Conservation (phyloP, 1,139 yeast genomes). For the Debaryomyces udenii region DNA sequence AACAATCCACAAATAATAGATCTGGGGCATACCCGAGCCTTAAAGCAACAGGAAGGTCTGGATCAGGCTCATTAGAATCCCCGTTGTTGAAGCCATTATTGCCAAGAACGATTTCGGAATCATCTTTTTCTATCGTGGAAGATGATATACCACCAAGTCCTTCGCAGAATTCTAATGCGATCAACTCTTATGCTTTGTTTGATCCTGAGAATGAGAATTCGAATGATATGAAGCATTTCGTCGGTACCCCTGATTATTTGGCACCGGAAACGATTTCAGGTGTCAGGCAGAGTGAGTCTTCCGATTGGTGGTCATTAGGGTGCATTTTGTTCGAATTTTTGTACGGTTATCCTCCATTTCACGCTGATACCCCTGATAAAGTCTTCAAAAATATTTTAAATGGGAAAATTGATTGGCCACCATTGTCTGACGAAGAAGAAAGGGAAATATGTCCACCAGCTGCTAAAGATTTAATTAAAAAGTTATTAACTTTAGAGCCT, state of each 20-base stretch:
- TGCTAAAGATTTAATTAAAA: constrained; percentile 74
- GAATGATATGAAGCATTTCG: constrained; percentile 55
- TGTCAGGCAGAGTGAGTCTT: constrained; percentile 77
- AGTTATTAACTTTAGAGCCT: constrained; percentile 66
- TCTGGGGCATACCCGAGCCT: constrained; percentile 14
- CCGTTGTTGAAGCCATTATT: constrained; percentile 52
- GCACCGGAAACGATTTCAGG: constrained; percentile 97
- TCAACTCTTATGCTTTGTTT: constrained; percentile 62
- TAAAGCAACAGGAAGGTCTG: constrained; percentile 17
- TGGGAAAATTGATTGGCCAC: constrained; percentile 86
- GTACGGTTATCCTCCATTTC: constrained; percentile 95
- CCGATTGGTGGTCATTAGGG: constrained; percentile 99
- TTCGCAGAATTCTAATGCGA: constrained; percentile 23
- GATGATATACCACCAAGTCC: constrained; percentile 44
- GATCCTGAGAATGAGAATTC: constrained; percentile 65
- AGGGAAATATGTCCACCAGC: constrained; percentile 57
- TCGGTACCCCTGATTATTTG: constrained; percentile 96
- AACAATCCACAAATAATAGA: constrained; percentile 6
- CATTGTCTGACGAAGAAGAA: constrained; percentile 56
- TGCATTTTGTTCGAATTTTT: constrained; percentile 91
- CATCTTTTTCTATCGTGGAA: constrained; percentile 57
- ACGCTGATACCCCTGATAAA: constrained; percentile 74
- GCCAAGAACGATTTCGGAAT: constrained; percentile 55
- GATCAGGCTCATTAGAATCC: constrained; percentile 48
- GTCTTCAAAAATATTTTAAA: constrained; percentile 81